phyloP scores from a whole-genome alignment of 1,139 yeast species.

The Candida sp. region DNA sequence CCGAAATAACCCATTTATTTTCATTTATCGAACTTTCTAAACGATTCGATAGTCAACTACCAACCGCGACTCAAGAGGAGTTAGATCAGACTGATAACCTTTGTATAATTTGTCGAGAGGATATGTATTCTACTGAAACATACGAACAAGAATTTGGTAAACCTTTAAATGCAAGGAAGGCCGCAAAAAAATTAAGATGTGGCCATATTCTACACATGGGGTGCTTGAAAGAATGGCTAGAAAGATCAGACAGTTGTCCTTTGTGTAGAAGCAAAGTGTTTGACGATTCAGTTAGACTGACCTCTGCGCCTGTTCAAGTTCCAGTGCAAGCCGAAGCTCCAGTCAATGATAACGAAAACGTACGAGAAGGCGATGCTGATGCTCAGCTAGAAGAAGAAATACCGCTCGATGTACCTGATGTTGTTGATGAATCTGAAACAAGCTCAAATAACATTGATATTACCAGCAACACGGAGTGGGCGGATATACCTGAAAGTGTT shows the following conservation, averaged over 20 bases:
- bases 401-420: too few species aligned
- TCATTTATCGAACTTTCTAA: conserved; percentile 60
- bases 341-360: too few species aligned
- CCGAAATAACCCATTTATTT: conserved; percentile 49
- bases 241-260: conserved; percentile 89
- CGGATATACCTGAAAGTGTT: too few species aligned
- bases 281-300: conserved; percentile 7
- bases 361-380: too few species aligned
- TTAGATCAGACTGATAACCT: conserved; percentile 56
- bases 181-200: conserved; percentile 77
- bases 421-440: too few species aligned
- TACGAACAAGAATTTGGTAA: conserved; percentile 20
- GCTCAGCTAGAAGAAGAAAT: too few species aligned
- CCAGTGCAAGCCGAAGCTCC: conserved; percentile 4
- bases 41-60: conserved; percentile 62
- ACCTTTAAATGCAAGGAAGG: conserved; percentile 37
- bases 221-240: conserved; percentile 91
- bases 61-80: conserved; percentile 59
- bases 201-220: conserved; percentile 89
- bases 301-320: conserved; percentile 5
- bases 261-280: conserved; percentile 80
- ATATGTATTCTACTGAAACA: conserved; percentile 50
- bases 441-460: too few species aligned
- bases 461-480: too few species aligned
- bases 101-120: conserved; percentile 86